Conservation (phyloP, 78 protist species). For the Planoprotostelium fungivorum region DNA sequence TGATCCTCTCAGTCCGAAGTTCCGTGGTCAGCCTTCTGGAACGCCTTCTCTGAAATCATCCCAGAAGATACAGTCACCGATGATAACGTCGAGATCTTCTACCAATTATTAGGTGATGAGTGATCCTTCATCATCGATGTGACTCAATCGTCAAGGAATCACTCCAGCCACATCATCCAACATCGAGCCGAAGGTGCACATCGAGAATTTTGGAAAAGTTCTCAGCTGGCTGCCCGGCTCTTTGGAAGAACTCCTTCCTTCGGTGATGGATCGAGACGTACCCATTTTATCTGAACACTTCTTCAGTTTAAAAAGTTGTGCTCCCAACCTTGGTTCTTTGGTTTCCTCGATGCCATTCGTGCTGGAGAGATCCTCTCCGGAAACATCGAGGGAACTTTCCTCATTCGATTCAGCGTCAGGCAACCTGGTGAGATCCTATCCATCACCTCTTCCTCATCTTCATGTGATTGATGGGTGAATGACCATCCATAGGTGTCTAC, state of each 20-base stretch:
- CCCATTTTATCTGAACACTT: no score
- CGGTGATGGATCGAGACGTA: neutral
- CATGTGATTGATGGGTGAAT: neutral
- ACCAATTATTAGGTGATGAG: neutral
- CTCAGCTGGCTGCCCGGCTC: neutral
- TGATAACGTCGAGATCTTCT: neutral
- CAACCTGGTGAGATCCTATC: neutral
- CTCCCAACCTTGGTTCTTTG: neutral
- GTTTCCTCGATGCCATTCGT: neutral
- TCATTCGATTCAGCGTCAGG: neutral
- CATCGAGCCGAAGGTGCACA: neutral
- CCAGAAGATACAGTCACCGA: neutral
- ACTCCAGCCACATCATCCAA: neutral
- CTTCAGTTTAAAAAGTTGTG: neutral
- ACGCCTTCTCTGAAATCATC: neutral
- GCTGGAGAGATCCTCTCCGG: neutral
- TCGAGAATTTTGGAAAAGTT: neutral
- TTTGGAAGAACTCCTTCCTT: neutral
- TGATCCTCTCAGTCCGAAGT: neutral
- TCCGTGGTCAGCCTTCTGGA: neutral
- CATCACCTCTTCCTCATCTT: neutral
- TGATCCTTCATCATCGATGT: no score
- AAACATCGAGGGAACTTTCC: neutral
- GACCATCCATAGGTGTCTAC: neutral
- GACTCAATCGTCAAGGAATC: neutral